Evolutionary conservation across 305 asterid genomes (phyloP).

Genomic region (Caryopteris hybrid): DNA sequence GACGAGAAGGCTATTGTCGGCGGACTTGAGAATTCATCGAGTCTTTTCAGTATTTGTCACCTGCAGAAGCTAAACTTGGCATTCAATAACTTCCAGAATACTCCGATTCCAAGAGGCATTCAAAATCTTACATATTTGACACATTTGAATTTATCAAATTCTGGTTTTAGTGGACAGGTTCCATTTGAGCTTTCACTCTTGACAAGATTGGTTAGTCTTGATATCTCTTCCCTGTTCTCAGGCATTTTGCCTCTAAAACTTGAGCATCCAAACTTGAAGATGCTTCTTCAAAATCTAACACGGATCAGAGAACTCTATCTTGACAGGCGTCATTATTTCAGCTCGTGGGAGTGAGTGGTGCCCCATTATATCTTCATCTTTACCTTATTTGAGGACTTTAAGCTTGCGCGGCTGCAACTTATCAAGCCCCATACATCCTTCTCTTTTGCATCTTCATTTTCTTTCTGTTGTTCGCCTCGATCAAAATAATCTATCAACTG

Average conservation of each 20-base stretch:
- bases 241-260: too few relatives aligned
- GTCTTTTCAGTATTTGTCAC: slow-evolving; percentile 24
- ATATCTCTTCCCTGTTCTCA: slow-evolving; percentile 41
- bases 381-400: slow-evolving; percentile 35
- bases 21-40: slow-evolving; percentile 25
- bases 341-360: slow-evolving; percentile 31
- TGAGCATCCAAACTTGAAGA: slow-evolving; percentile 28
- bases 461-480: slow-evolving; percentile 35
- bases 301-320: slow-evolving; percentile 38
- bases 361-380: slow-evolving; percentile 29
- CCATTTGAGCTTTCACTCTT: slow-evolving; percentile 23
- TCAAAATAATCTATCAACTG: slow-evolving; percentile 17
- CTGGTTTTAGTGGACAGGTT: slow-evolving; percentile 39
- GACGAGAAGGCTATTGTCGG: slow-evolving; percentile 22
- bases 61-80: slow-evolving; percentile 47
- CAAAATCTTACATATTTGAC: slow-evolving; percentile 21
- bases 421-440: slow-evolving; percentile 30
- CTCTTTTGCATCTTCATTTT: slow-evolving; percentile 20
- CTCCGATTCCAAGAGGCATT: slow-evolving; percentile 29
- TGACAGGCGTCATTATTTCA: slow-evolving; percentile 37
- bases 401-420: slow-evolving; percentile 30
- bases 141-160: slow-evolving; percentile 34
- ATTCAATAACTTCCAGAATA: slow-evolving; percentile 19
- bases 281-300: slow-evolving; percentile 30
- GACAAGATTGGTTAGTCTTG: slow-evolving; percentile 40